Conservation (phyloP, 1,284 basidiomycete species). For the Ceratobasidium sp. region DNA sequence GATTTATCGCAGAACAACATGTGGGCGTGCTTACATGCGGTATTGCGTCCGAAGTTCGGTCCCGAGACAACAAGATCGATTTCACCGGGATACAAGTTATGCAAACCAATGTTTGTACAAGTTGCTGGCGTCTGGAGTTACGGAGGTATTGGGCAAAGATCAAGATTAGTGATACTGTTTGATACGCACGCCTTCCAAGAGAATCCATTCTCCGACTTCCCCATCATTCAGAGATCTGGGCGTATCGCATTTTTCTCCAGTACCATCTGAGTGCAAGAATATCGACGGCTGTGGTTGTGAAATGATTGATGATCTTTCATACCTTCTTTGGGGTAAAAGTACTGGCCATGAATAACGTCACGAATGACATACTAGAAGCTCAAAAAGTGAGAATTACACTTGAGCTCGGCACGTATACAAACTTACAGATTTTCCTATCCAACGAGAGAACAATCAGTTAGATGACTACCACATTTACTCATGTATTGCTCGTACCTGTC, state of each 20-base stretch:
- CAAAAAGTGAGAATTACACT: neutral
- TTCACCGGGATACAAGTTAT: conserved; percentile 83
- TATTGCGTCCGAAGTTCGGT: conserved; percentile 52
- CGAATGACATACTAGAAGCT: conserved; percentile 13
- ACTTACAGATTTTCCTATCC: conserved; percentile 30
- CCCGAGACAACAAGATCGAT: conserved; percentile 73
- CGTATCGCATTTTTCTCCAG: conserved; percentile 68
- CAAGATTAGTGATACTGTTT: neutral
- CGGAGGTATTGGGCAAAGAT: neutral
- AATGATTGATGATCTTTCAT: too few species aligned
- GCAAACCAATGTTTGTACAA: conserved; percentile 86
- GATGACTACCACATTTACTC: neutral
- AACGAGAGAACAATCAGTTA: neutral
- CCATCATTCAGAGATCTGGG: conserved; percentile 74
- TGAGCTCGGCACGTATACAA: neutral
- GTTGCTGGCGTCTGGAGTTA: conserved; percentile 80
- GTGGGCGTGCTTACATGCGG: conserved; percentile 34
- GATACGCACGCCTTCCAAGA: conserved; percentile 77
- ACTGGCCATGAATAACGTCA: conserved; percentile 58
- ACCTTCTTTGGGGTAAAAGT: conserved; percentile 76
- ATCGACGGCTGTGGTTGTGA: neutral
- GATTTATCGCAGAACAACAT: too few species aligned
- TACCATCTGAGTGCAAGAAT: conserved; percentile 60
- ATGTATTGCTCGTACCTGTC: conserved; percentile 63
- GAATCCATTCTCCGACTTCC: conserved; percentile 86